Evolutionary conservation across 305 asterid genomes (phyloP).

Genomic region (Rubia peregrina): DNA sequence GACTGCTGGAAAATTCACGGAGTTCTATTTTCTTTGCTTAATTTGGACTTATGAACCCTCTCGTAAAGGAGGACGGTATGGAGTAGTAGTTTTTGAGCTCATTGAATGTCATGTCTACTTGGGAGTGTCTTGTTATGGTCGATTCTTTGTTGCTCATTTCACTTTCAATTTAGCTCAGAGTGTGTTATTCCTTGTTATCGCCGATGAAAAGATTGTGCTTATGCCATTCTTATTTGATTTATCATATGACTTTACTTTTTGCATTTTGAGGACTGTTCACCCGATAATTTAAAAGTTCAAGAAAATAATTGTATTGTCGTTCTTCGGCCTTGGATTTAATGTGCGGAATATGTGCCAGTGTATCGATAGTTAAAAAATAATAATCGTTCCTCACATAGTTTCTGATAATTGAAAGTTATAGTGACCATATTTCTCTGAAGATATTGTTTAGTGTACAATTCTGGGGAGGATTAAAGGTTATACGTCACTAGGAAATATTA

Average conservation of each 20-base stretch:
- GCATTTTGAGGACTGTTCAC: not conserved
- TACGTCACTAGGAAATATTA: not conserved
- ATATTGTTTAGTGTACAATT: not conserved
- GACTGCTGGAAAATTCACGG: not conserved
- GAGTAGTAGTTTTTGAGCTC: not conserved
- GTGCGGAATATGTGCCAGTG: not conserved
- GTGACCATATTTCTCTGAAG: not conserved
- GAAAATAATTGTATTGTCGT: not conserved
- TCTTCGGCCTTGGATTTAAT: not conserved
- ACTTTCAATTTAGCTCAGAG: not conserved
- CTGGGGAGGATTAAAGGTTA: not conserved
- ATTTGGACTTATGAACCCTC: not conserved
- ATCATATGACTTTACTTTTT: not conserved
- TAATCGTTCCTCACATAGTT: not conserved
- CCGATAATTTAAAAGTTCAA: not conserved
- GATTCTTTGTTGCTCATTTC: not conserved
- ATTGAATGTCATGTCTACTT: not conserved
- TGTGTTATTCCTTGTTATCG: not conserved
- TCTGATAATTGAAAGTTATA: not conserved
- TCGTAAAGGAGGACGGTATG: not conserved
- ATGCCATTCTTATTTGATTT: not conserved
- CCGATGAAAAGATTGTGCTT: not conserved
- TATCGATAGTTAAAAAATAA: not conserved
- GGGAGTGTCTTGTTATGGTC: not conserved
- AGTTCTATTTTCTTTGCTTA: not conserved